These are phyloP conservation scores for Ephemerocybe angulata DNA, from an alignment of 768 basidiomycete genomes.

Conservation along the genomic window DNA sequence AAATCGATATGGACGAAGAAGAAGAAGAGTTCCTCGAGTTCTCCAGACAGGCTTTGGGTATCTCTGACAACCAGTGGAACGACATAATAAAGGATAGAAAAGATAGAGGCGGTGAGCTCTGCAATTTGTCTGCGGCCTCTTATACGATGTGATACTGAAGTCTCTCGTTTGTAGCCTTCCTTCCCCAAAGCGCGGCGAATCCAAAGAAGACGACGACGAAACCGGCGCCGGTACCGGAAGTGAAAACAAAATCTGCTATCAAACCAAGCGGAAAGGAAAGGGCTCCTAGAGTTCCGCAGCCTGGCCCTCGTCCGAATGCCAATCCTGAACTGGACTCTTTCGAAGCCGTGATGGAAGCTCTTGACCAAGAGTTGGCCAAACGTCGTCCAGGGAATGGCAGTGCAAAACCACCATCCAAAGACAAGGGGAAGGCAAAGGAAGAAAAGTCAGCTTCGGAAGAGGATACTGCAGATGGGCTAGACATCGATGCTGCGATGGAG, in stretches of 20 bases:
- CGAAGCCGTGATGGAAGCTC: constrained; percentile 92
- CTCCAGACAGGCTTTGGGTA: constrained; percentile 86
- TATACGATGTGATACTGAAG: neutral
- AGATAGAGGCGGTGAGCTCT: constrained; percentile 77
- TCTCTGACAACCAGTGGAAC: constrained; percentile 84
- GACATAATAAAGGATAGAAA: constrained; percentile 79
- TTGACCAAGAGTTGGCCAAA: constrained; percentile 79
- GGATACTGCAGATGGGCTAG: constrained; percentile 26
- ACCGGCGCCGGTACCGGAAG: neutral
- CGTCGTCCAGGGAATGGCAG: constrained; percentile 32
- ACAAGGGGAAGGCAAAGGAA: constrained; percentile 42
- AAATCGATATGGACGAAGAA: constrained; percentile 90
- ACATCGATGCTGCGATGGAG: constrained; percentile 87
- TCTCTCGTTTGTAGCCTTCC: constrained; percentile 45
- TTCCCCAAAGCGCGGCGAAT: constrained; percentile 41
- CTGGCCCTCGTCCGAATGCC: constrained; percentile 36
- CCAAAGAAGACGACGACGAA: constrained; percentile 14
- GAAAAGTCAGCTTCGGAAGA: constrained; percentile 29
- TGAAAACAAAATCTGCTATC: neutral
- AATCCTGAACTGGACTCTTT: constrained; percentile 86
- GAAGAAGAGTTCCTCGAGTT: constrained; percentile 95
- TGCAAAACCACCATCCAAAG: constrained; percentile 8
- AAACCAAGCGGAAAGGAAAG: constrained; percentile 1
- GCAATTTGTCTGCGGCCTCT: constrained; percentile 11
- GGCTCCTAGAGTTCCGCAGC: constrained; percentile 18